Base-by-base conservation (phyloP, 257 asterid genomes). In the Penstemon davidsonii region DNA sequence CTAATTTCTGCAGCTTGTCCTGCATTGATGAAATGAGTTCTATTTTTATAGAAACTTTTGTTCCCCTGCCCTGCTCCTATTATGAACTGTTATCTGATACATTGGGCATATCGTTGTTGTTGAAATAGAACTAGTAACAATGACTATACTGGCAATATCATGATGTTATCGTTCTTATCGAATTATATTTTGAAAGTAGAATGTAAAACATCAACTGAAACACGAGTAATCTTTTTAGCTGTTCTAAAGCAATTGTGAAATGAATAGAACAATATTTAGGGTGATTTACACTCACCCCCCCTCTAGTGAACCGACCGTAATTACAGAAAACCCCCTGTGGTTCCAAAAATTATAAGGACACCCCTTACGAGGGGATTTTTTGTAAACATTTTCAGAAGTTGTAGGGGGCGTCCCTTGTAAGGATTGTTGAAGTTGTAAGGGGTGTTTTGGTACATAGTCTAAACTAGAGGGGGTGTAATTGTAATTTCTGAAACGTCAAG, bases 31-130 rank as follows among this genome's bases (percentile, higher is more conserved):
- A 53, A 42, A 49, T 57, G 42, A 49, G 10, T 53, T 57, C 59
- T 63, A 52, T 11, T 42, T 4, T 25, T 41, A 33, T 37, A 64
- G 57, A 37, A 59, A 44, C 43, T 63, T 67, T 4, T 46, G 57
- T 62, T 43, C 62, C 45, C 51, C 43, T 13, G 38, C 18, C 53
- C 54, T 71, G 46, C 55, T 64, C 42, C 45, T 45, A 54, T 58
- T 25, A 50, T 47, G 53, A 10, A 33, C 42, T 40, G 38, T 43
- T 44, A 64, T 4, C 55, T 57, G 52, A 37, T 54, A 3, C 18
- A 8, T 43, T 19, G 15, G 19, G 15, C 9, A 55, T 55, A 12
- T 19, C 40, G 37, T 49, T 61, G 51, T 41, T 53, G 37, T 50
- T 4, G 5, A 59, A 25, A 11, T 54, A 52, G 39, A 33, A 59